Conservation (phyloP, 495 filamentous ascomycete species). For the Aspergillus biplanus region DNA sequence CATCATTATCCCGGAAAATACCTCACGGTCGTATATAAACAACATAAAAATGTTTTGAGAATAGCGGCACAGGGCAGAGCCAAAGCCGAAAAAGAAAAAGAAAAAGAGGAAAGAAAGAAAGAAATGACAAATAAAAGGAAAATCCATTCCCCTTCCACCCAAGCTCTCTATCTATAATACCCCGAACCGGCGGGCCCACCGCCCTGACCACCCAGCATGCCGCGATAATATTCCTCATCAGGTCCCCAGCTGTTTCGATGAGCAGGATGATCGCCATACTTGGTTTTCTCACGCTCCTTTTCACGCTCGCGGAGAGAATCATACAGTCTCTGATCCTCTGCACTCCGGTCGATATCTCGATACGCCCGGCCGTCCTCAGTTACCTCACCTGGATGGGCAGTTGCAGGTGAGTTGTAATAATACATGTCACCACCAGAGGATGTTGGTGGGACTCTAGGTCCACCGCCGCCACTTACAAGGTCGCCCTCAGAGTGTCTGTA, state of each 20-base stretch:
- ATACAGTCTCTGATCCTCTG: conserved; percentile 31
- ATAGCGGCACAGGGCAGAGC: not conserved
- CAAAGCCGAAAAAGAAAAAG: conserved; percentile 4
- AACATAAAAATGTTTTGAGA: not conserved
- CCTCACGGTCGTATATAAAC: not conserved
- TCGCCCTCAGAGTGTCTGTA: conserved; percentile 50
- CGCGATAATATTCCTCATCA: conserved; percentile 49
- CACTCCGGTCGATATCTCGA: conserved; percentile 31
- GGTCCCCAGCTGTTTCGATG: conserved; percentile 31
- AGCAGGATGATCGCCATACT: conserved; percentile 29
- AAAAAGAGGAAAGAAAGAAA: conserved; percentile 9
- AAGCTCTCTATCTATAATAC: conserved; percentile 40
- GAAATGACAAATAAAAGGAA: conserved; percentile 13
- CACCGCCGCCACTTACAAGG: conserved; percentile 26
- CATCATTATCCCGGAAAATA: not conserved
- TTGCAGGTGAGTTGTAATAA: conserved; percentile 32
- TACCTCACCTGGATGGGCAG: conserved; percentile 28
- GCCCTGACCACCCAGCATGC: conserved; percentile 40
- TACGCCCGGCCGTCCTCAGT: conserved; percentile 36
- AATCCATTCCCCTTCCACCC: conserved; percentile 20
- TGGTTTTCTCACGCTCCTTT: conserved; percentile 35
- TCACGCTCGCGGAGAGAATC: conserved; percentile 34
- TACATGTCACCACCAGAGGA: conserved; percentile 33
- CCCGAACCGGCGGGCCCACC: conserved; percentile 31
- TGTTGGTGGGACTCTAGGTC: conserved; percentile 24